Evolutionary conservation across 345 rosid genomes (phyloP).

Genomic region (Gossypioides kirkii): DNA sequence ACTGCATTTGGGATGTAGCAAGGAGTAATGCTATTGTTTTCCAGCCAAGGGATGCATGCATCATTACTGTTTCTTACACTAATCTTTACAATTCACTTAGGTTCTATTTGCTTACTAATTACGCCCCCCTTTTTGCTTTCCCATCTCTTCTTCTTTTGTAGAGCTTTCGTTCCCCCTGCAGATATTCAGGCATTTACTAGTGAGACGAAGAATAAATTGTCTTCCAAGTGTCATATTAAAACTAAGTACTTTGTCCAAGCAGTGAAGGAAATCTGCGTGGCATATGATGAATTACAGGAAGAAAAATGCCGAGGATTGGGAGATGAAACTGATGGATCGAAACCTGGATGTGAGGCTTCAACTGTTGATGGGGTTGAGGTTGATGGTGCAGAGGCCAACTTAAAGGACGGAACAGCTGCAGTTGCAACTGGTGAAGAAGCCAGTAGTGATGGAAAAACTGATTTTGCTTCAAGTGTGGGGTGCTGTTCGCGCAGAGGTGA

Average conservation of each 20-base stretch:
- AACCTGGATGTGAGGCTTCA: slow-evolving; percentile 32
- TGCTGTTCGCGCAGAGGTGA: slow-evolving; percentile 32
- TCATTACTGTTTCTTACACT: not conserved
- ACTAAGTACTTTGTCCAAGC: slow-evolving; percentile 75
- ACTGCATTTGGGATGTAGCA: not conserved
- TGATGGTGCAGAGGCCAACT: slow-evolving; percentile 38
- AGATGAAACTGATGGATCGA: slow-evolving; percentile 37
- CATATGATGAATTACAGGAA: slow-evolving; percentile 63
- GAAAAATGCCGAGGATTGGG: slow-evolving; percentile 38
- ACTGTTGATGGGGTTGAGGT: slow-evolving; percentile 38
- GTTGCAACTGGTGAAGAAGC: slow-evolving; percentile 30
- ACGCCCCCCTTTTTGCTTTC: not conserved
- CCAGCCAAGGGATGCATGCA: not conserved
- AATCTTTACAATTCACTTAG: not conserved
- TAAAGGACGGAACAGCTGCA: slow-evolving; percentile 28
- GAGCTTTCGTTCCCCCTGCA: slow-evolving; percentile 76
- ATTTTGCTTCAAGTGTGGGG: slow-evolving; percentile 33
- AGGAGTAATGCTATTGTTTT: not conserved
- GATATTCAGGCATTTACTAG: slow-evolving; percentile 77
- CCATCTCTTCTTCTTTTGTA: slow-evolving; percentile 32
- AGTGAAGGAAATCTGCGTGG: slow-evolving; percentile 73
- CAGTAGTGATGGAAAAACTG: slow-evolving; percentile 28
- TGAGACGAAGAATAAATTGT: slow-evolving; percentile 67
- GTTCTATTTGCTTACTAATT: slow-evolving; percentile 12
- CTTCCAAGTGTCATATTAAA: slow-evolving; percentile 64